These are phyloP conservation scores for Cutaneotrichosporon arboriforme DNA, from an alignment of 1,284 basidiomycete species.

Conservation along the genomic window DNA sequence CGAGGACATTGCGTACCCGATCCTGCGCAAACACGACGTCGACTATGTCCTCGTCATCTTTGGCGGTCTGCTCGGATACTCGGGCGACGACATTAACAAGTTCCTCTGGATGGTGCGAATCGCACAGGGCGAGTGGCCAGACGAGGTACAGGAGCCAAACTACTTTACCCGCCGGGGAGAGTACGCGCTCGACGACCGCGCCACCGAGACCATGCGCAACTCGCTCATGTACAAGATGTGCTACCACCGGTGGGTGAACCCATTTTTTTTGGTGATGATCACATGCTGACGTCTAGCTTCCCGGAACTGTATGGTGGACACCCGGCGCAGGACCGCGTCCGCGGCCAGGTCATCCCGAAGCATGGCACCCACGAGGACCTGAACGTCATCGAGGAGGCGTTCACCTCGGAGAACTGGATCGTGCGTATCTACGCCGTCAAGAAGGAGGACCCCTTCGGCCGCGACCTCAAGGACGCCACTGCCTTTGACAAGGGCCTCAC, in stretches of 20 bases:
- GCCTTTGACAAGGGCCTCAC: conserved; percentile 61
- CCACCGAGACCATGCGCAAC: conserved; percentile 86
- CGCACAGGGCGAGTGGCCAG: conserved; percentile 97
- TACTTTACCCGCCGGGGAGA: conserved; percentile 94
- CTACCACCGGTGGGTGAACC: conserved; percentile 77
- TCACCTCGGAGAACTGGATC: conserved; percentile 97
- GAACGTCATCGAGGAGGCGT: conserved; percentile 85
- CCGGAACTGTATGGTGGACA: conserved; percentile 75
- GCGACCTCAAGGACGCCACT: conserved; percentile 78
- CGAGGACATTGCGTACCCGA: conserved; percentile 95
- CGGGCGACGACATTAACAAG: conserved; percentile 99
- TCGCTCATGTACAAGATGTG: conserved; percentile 98
- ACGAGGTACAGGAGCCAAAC: conserved; percentile 89
- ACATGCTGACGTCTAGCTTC: conserved; percentile 57
- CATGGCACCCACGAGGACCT: conserved; percentile 62
- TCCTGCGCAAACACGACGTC: conserved; percentile 94
- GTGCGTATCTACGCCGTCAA: conserved; percentile 95
- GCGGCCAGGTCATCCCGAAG: conserved; percentile 70
- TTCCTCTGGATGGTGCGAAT: conserved; percentile 99
- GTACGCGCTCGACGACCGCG: conserved; percentile 85
- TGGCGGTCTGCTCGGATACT: conserved; percentile 92
- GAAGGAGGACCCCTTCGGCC: conserved; percentile 84
- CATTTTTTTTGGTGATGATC: too few relatives aligned
- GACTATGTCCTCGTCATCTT: conserved; percentile 98
- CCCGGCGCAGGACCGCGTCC: conserved; percentile 72